phyloP scores from a whole-genome alignment of 495 filamentous ascomycete genomes.

The Daldinia caldariorum region DNA sequence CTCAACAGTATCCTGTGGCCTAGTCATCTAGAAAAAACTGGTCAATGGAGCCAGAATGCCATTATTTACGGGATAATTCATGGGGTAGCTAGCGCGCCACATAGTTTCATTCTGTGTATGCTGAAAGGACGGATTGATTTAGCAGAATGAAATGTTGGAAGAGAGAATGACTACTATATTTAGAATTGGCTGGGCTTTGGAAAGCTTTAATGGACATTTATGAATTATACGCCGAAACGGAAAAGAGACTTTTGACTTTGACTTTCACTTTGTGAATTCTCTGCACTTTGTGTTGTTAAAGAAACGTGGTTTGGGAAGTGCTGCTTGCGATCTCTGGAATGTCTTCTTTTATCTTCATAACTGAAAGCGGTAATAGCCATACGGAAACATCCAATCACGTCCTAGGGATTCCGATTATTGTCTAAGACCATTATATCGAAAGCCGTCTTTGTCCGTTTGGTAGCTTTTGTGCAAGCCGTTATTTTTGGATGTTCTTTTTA shows the following conservation, averaged over 20 bases:
- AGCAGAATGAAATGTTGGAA: not conserved
- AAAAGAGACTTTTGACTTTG: constrained; percentile 8
- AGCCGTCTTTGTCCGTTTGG: constrained; percentile 17
- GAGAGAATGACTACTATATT: not conserved
- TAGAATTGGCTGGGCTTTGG: not conserved
- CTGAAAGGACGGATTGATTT: not conserved
- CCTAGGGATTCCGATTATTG: constrained; percentile 23
- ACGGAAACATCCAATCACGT: constrained; percentile 44
- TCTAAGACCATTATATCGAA: constrained; percentile 8
- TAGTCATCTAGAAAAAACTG: not conserved
- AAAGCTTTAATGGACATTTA: not conserved
- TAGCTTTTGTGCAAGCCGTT: constrained; percentile 15
- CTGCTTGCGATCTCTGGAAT: constrained; percentile 41
- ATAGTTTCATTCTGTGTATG: not conserved
- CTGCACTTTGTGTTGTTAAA: constrained; percentile 9
- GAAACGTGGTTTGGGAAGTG: not conserved
- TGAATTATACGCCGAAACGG: not conserved
- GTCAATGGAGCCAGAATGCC: not conserved
- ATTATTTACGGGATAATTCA: not conserved
- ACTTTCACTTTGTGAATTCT: constrained; percentile 16
- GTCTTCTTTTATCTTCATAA: constrained; percentile 15
- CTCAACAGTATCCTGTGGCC: constrained; percentile 19
- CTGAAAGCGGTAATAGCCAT: constrained; percentile 39
- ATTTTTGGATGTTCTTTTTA: constrained; percentile 16
- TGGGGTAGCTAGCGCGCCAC: not conserved